These are phyloP conservation scores for Henckelia pumila DNA, from an alignment of 257 asterid genomes.

Conservation along the genomic window DNA sequence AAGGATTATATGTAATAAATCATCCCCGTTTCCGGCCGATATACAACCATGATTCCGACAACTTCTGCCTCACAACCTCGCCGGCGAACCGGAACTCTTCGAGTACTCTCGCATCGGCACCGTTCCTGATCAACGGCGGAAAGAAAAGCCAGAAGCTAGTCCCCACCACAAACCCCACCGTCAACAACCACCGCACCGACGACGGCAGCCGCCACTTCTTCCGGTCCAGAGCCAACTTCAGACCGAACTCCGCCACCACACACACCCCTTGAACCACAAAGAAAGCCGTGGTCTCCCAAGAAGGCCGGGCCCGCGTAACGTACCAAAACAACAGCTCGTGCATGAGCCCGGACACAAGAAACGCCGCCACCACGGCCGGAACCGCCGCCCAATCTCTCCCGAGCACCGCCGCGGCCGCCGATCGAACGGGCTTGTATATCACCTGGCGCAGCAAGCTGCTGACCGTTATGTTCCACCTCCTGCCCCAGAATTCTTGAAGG, in stretches of 20 bases:
- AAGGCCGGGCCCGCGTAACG: slow-evolving; percentile 38
- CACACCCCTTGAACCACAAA: slow-evolving; percentile 58
- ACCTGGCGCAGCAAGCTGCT: slow-evolving; percentile 40
- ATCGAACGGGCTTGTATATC: slow-evolving; percentile 48
- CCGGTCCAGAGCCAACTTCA: slow-evolving; percentile 27
- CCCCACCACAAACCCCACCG: slow-evolving; percentile 39
- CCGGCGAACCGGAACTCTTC: slow-evolving; percentile 23
- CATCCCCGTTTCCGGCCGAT: not conserved
- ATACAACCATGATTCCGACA: slow-evolving; percentile 6
- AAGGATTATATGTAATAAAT: not conserved
- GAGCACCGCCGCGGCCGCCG: slow-evolving; percentile 13
- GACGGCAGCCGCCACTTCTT: slow-evolving; percentile 33
- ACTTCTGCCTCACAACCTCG: slow-evolving; percentile 22
- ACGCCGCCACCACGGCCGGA: slow-evolving; percentile 42
- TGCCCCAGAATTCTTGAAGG: slow-evolving; percentile 67
- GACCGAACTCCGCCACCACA: slow-evolving; percentile 39
- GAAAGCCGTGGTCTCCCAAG: slow-evolving; percentile 67
- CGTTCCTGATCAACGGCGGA: slow-evolving; percentile 43
- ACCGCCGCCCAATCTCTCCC: slow-evolving; percentile 34
- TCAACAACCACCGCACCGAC: slow-evolving; percentile 28
- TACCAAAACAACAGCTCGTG: slow-evolving; percentile 61
- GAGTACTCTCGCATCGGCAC: slow-evolving; percentile 33
- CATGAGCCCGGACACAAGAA: slow-evolving; percentile 58
- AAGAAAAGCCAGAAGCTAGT: slow-evolving; percentile 45
- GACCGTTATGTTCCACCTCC: slow-evolving; percentile 65